Conservation (phyloP, 768 basidiomycete species). For the Pleurotus salmoneostramineus region DNA sequence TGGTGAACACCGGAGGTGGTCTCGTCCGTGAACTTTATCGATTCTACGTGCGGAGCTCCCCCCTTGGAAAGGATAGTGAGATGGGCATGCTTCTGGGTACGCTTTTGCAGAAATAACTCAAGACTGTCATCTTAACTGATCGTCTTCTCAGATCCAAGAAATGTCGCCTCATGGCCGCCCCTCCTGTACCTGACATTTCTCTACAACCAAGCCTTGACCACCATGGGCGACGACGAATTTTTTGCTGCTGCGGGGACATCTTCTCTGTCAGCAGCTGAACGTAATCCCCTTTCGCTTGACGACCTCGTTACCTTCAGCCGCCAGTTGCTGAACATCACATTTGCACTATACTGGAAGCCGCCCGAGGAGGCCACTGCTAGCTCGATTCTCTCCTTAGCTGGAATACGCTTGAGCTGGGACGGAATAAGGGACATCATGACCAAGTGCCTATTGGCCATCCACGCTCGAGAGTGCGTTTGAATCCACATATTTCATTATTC, state of each 20-base stretch:
- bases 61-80: conserved; percentile 56
- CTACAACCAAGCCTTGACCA: conserved; percentile 80
- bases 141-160: conserved; percentile 34
- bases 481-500: not conserved
- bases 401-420: conserved; percentile 54
- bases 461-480: conserved; percentile 78
- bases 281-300: conserved; percentile 79
- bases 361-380: conserved; percentile 32
- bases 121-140: conserved; percentile 1
- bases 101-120: conserved; percentile 4
- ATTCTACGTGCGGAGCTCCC: conserved; percentile 53
- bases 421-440: conserved; percentile 74
- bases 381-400: conserved; percentile 18
- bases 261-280: conserved; percentile 21
- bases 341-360: conserved; percentile 51
- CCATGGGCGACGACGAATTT: conserved; percentile 97
- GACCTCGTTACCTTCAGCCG: conserved; percentile 74
- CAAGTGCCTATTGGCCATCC: conserved; percentile 73
- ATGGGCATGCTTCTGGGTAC: conserved; percentile 20
- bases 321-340: conserved; percentile 82
- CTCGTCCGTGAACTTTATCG: conserved; percentile 77
- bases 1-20: conserved; percentile 47
- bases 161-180: conserved; percentile 54
- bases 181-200: conserved; percentile 78
- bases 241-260: conserved; percentile 43